Evolutionary conservation across 164 flowering plant genomes (phyloP), one percentile per base, ranked within the genome.

Genomic region (Protea cynaroides): DNA sequence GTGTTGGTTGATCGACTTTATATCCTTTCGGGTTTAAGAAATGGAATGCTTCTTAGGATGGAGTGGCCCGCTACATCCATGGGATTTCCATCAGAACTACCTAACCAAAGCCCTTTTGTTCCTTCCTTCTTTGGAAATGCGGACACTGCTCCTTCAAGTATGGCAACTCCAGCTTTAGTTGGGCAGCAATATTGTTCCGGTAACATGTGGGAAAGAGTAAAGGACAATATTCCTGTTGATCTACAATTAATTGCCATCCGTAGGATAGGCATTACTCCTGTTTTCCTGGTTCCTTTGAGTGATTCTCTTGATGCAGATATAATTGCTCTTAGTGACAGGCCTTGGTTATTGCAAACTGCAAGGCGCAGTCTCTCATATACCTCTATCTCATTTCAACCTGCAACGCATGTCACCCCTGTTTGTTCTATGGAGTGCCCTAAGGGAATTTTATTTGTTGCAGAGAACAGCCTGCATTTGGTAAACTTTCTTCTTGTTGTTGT

Each of bases 31-130:
- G 99, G 99, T 56, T 75, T 94, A 71, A 91, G 99, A 75, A 94
- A 94, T 76, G 99, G 99, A 59, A 91, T 94, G 99, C 74, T 94
- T 56, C 93, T 94, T 61, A 87, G 97, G 25, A 89, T 91, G 76
- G 96, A 91, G 79, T 91, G 93, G 96, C 94, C 97, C 60, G 60
- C 72, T 63, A 58, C 69, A 55, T 69, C 82, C 64, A 40, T 61
- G 44, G 53, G 63, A 25, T 63, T 37, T 61, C 67, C 79, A 64
- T 65, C 71, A n/a, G 81, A 70, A 25, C 18, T 50, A 46, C 59
- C 78, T 11, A 25, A 54, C 55, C 75, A 69, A n/a, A 57, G 63
- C 46, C 38, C 72, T 62, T 46, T 55, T 65, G 55, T 38, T 59
- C 58, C 63, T 73, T 72, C 85, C 34, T 68, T 52, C 72, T 46